These are phyloP conservation scores for Quercus rubra DNA, from an alignment of 306 rosid species.

Conservation along the genomic window DNA sequence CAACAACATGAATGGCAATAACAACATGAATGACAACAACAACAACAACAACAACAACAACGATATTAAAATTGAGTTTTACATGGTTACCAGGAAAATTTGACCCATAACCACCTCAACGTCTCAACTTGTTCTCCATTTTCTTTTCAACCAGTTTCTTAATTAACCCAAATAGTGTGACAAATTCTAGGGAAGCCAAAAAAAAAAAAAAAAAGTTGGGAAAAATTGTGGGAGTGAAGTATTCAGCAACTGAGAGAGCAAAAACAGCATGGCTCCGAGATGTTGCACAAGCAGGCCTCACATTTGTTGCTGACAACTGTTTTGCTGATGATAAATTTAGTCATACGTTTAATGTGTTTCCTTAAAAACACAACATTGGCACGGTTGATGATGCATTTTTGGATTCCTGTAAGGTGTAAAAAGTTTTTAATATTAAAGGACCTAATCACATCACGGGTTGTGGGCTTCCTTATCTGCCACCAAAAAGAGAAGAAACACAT, in stretches of 20 bases:
- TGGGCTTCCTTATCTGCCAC: slow-evolving; percentile 79
- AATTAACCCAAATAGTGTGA: slow-evolving; percentile 5
- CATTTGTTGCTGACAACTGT: slow-evolving; percentile 96
- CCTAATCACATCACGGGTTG: slow-evolving; percentile 89
- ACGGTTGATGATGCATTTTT: slow-evolving; percentile 92
- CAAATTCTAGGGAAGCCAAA: background rate
- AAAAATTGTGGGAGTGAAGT: slow-evolving; percentile 9
- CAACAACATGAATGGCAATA: too few relatives aligned
- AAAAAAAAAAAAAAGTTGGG: background rate
- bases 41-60: too few relatives aligned
- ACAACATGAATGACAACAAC: too few relatives aligned
- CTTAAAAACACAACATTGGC: slow-evolving; percentile 92
- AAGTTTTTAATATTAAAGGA: slow-evolving; percentile 87
- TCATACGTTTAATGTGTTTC: slow-evolving; percentile 28
- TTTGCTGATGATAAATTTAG: slow-evolving; percentile 58
- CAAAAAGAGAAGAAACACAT: background rate
- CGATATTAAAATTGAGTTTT: too few relatives aligned
- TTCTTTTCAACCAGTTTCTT: background rate
- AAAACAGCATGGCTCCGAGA: slow-evolving; percentile 79
- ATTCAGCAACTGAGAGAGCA: slow-evolving; percentile 99
- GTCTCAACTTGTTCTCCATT: too few relatives aligned
- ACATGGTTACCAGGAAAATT: too few relatives aligned
- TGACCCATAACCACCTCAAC: too few relatives aligned
- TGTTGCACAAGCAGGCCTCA: slow-evolving; percentile 94
- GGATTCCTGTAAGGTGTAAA: slow-evolving; percentile 78